phyloP scores from a whole-genome alignment of 495 filamentous ascomycete genomes.

The Xylona heveae region DNA sequence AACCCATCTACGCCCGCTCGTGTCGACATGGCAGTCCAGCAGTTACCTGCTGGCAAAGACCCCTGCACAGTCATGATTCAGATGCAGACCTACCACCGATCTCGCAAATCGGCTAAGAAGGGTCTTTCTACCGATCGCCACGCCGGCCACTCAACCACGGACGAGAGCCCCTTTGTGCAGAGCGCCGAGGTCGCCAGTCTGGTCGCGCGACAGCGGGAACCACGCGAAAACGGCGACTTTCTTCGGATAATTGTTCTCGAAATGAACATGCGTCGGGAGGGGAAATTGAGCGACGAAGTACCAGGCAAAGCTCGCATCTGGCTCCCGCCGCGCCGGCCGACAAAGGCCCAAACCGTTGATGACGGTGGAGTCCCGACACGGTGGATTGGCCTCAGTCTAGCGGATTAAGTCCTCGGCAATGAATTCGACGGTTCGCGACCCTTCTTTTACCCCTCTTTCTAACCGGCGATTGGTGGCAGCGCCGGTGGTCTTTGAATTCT shows the following conservation, averaged over 20 bases:
- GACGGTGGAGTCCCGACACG: slow-evolving; percentile 27
- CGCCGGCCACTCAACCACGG: not conserved
- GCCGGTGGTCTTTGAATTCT: no score
- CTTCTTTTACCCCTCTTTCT: no score
- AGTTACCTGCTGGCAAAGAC: slow-evolving; percentile 27
- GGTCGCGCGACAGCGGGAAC: slow-evolving; percentile 58
- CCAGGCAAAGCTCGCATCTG: slow-evolving; percentile 66
- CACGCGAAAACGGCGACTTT: slow-evolving; percentile 86
- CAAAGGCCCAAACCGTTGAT: slow-evolving; percentile 19
- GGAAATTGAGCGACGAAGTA: slow-evolving; percentile 73
- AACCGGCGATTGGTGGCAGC: no score
- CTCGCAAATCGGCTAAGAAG: not conserved
- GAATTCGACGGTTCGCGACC: no score
- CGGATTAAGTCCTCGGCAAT: no score
- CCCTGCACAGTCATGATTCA: slow-evolving; percentile 58
- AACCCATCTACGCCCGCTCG: slow-evolving; percentile 47
- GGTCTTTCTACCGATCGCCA: not conserved
- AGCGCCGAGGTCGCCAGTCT: slow-evolving; percentile 19
- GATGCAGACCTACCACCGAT: slow-evolving; percentile 55
- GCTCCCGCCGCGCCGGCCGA: slow-evolving; percentile 63
- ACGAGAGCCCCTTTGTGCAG: slow-evolving; percentile 10
- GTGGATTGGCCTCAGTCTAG: slow-evolving; percentile 22
- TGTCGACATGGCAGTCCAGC: slow-evolving; percentile 27
- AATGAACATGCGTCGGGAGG: slow-evolving; percentile 86
- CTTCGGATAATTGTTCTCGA: slow-evolving; percentile 86